Conservation (phyloP, 2,329 filamentous ascomycete genomes). For the Microascus cirrosus region DNA sequence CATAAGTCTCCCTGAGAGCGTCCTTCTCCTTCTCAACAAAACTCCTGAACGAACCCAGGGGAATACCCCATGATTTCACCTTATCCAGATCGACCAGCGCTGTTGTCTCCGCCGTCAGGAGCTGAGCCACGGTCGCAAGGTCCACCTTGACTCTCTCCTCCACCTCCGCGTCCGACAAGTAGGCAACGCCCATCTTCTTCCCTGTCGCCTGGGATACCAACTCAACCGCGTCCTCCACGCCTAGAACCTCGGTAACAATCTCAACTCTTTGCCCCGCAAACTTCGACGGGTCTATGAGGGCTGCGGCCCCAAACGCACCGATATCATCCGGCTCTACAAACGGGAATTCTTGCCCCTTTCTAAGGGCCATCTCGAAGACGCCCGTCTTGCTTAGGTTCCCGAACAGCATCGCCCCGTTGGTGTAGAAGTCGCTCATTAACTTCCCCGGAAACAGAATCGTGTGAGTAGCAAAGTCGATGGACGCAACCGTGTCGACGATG, state of each 20-base stretch:
- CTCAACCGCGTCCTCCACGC: slow-evolving; percentile 20
- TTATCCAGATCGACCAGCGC: slow-evolving; percentile 23
- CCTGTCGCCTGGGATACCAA: slow-evolving; percentile 22
- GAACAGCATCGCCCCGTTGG: slow-evolving; percentile 27
- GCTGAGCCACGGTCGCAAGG: slow-evolving; percentile 25
- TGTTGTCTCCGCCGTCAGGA: slow-evolving; percentile 19
- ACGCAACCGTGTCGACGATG: slow-evolving; percentile 26
- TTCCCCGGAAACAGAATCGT: slow-evolving; percentile 37
- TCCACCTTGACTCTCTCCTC: slow-evolving; percentile 19
- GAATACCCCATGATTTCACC: slow-evolving; percentile 24
- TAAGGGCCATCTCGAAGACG: slow-evolving; percentile 23
- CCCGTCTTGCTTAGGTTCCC: slow-evolving; percentile 24
- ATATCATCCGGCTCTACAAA: slow-evolving; percentile 35
- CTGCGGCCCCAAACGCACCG: slow-evolving; percentile 29
- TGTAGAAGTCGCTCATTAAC: slow-evolving; percentile 40
- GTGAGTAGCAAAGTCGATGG: slow-evolving; percentile 26
- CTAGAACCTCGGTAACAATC: slow-evolving; percentile 27
- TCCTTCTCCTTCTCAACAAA: slow-evolving; percentile 29
- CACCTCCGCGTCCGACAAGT: slow-evolving; percentile 29
- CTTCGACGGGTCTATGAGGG: slow-evolving; percentile 25
- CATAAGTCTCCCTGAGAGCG: slow-evolving; percentile 17
- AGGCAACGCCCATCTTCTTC: slow-evolving; percentile 21
- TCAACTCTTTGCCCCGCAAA: slow-evolving; percentile 28
- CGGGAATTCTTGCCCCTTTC: slow-evolving; percentile 22
- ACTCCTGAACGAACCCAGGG: slow-evolving; percentile 27